phyloP scores from a whole-genome alignment of 768 basidiomycete genomes.

The Suillus tomentosus region DNA sequence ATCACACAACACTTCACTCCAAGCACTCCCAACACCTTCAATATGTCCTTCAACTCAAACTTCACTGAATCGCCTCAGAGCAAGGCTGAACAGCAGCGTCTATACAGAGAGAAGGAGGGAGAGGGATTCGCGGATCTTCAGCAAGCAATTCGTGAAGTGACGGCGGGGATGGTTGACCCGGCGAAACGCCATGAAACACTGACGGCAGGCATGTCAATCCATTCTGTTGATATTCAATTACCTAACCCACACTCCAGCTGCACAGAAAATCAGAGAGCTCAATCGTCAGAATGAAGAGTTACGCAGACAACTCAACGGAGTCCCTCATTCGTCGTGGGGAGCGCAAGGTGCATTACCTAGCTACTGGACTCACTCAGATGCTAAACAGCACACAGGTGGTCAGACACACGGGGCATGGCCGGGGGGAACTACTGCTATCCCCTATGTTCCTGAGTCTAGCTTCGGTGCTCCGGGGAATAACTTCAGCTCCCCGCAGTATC shows the following conservation, averaged over 20 bases:
- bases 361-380: not conserved
- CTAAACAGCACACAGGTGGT: constrained; percentile 2
- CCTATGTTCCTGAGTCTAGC: not conserved
- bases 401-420: not conserved
- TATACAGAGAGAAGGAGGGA: constrained; percentile 5
- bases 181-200: constrained; percentile 24
- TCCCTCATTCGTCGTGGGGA: not conserved
- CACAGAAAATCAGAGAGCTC: constrained; percentile 3
- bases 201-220: constrained; percentile 17
- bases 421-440: not conserved
- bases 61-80: not conserved
- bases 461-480: not conserved
- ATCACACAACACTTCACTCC: no score
- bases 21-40: not conserved
- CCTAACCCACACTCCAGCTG: not conserved
- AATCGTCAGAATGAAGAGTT: not conserved
- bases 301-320: not conserved
- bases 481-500: not conserved
- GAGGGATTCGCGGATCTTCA: constrained; percentile 1
- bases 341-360: not conserved
- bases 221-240: not conserved
- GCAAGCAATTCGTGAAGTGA: constrained; percentile 16
- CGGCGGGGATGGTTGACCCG: constrained; percentile 9
- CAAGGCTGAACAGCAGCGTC: not conserved
- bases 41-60: not conserved